Evolutionary conservation across 2,329 filamentous ascomycete species (phyloP), one percentile per base, ranked within the genome.

Genomic region (Sarocladium kiliense): DNA sequence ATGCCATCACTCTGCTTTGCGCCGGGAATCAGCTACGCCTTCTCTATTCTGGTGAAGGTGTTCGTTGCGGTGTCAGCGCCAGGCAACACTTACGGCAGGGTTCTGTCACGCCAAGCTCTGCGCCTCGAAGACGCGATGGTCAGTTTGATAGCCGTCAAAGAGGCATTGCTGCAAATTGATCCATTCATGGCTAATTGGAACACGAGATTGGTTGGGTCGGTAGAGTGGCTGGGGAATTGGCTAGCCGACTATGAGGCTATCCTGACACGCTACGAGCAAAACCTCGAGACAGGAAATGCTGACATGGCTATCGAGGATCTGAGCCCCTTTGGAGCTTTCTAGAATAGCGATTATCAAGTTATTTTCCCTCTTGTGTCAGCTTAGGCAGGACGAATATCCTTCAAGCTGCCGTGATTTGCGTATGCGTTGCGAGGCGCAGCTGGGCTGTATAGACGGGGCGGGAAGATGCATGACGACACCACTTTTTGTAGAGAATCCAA

Each of bases 201-300:
- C 11, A 54, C 53, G 3, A 42, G 34, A 23, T 19, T 45, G 32
- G 25, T 44, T 19, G 53, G 37, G 10, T 27, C 53, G 3, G 34
- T 6, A 2, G 53, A 39, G 12, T 45, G 53, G 53, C 53, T 54
- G 36, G 36, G 25, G 37, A 32, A 36, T 14, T 54, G 53, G 53
- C 18, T 54, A 7, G 36, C 19, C 11, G 37, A 54, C n/a, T 54
- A 54, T 27, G 53, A 42, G 6, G 27, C 21, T 2, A 54, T 54
- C 11, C 19, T 54, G 3, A 21, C 16, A 11, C 36, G 37, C 3
- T 54, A 42, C 11, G 53, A 45, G 26, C 2, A 26, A 25, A 54
- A 27, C 42, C n/a, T 47, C 6, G 21, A 26, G n/a, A 25, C 11
- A 18, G 21, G 6, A 27, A 11, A 11, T 27, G 42, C 14, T 9